Conservation (phyloP, 1,139 yeast species). For the Kodamaea ohmeri region DNA sequence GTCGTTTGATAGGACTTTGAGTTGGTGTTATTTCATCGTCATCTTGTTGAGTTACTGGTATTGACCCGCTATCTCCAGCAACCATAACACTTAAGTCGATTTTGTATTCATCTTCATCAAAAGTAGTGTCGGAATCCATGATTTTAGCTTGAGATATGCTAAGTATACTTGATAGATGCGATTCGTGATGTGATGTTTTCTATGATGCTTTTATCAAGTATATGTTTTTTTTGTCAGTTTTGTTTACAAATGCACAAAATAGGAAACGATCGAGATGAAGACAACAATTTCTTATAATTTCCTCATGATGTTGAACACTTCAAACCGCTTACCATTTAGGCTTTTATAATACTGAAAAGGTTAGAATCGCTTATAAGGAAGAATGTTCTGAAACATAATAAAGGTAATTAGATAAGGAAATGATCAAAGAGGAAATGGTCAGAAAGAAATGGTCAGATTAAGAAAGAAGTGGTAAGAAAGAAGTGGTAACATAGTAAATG, state of each 20-base stretch:
- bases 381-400: no score
- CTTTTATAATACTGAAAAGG: no score
- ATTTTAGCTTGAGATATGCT: not conserved
- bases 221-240: slow-evolving; percentile 3
- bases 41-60: not conserved
- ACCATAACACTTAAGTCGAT: slow-evolving; percentile 25
- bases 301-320: no score
- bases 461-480: no score
- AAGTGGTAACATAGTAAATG: no score
- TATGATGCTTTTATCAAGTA: slow-evolving; percentile 3
- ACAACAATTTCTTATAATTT: no score
- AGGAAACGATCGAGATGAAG: slow-evolving; percentile 1
- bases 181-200: not conserved
- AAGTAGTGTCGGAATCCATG: slow-evolving; percentile 8
- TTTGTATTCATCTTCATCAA: slow-evolving; percentile 23
- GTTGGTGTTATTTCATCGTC: not conserved
- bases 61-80: slow-evolving; percentile 1
- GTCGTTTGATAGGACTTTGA: slow-evolving; percentile 12
- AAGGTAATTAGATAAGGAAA: no score
- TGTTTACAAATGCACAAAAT: slow-evolving; percentile 7
- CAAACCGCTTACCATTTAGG: no score
- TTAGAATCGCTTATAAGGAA: no score
- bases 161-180: no score
- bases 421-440: no score
- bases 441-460: no score